A percentile compares a stretch with the other conserved stretches of the same genome.
Evolutionary conservation across 352 stramenopile species (phyloP).

Genomic region (Blastocystis sp.): DNA sequence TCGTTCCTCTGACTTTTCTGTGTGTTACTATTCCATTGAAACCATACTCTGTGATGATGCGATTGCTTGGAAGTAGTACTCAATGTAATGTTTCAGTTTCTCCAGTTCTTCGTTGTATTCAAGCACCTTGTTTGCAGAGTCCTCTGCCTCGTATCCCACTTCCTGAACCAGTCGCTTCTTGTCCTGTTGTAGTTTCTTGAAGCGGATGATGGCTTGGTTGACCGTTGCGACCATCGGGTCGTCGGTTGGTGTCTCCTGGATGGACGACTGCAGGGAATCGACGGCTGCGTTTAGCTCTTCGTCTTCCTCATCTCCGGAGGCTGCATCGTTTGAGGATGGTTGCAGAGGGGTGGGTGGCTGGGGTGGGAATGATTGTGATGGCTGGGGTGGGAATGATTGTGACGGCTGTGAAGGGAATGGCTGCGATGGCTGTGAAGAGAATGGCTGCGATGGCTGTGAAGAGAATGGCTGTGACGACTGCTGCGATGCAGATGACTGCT

Average conservation of each 20-base stretch:
- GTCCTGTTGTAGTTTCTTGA: neutral
- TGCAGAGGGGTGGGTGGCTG: neutral
- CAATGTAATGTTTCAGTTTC: neutral
- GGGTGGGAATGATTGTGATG: too few relatives aligned
- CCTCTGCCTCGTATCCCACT: neutral
- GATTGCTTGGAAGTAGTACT: neutral
- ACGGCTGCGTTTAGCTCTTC: neutral
- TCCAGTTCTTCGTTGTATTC: neutral
- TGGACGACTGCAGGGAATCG: neutral
- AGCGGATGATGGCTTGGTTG: neutral
- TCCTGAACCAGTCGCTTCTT: neutral
- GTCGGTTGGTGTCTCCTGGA: neutral
- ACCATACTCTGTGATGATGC: neutral
- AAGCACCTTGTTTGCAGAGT: neutral
- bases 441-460: too few relatives aligned
- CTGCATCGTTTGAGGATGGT: neutral
- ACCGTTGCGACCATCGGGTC: neutral
- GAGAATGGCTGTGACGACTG: too few relatives aligned
- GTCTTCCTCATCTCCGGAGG: constrained; percentile 7
- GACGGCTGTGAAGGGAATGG: too few relatives aligned
- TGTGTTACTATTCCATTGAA: too few relatives aligned
- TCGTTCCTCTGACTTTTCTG: neutral
- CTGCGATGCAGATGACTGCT: too few relatives aligned
- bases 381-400: too few relatives aligned
- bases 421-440: too few relatives aligned